Percentiles rank a stretch among this genome's conserved stretches.
These are phyloP conservation scores for Scenedesmus sp. DNA, from an alignment of 163 green algal genomes.

Conservation along the genomic window DNA sequence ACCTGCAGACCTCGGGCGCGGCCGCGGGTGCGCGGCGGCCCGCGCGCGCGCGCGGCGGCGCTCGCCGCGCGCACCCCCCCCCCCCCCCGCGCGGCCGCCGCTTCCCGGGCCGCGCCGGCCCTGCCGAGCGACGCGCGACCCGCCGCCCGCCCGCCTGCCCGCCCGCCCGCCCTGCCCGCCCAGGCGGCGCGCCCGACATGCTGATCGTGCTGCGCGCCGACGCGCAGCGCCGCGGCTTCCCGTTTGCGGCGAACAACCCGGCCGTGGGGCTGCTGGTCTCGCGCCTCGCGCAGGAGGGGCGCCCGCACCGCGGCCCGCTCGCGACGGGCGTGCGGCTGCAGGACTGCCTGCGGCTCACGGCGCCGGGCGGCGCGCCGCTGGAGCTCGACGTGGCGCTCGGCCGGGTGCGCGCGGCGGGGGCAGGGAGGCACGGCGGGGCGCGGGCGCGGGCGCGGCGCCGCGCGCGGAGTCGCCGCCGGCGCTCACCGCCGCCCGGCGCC, in stretches of 20 bases:
- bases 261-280: slow-evolving; percentile 19
- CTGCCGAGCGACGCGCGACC: too few relatives aligned
- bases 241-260: slow-evolving; percentile 14
- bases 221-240: slow-evolving; percentile 37
- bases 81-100: too few relatives aligned
- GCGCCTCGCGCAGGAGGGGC: slow-evolving; percentile 9
- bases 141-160: too few relatives aligned
- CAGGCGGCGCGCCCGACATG: slow-evolving; percentile 40
- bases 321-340: slow-evolving; percentile 46
- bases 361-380: slow-evolving; percentile 16
- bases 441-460: neutral
- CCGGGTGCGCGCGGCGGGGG: slow-evolving; percentile 18
- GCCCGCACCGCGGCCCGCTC: slow-evolving; percentile 26
- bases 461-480: neutral
- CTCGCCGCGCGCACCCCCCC: too few relatives aligned
- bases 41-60: too few relatives aligned
- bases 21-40: too few relatives aligned
- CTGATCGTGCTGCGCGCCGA: slow-evolving; percentile 50
- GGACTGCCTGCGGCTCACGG: slow-evolving; percentile 39
- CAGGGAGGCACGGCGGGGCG: too few relatives aligned
- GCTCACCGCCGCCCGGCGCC: neutral
- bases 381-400: slow-evolving; percentile 39
- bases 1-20: slow-evolving; percentile 52
- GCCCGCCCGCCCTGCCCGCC: too few relatives aligned
- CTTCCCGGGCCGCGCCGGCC: too few relatives aligned